Base-by-base conservation (phyloP, 495 filamentous ascomycete species). In the Penicillium crystallinum region DNA sequence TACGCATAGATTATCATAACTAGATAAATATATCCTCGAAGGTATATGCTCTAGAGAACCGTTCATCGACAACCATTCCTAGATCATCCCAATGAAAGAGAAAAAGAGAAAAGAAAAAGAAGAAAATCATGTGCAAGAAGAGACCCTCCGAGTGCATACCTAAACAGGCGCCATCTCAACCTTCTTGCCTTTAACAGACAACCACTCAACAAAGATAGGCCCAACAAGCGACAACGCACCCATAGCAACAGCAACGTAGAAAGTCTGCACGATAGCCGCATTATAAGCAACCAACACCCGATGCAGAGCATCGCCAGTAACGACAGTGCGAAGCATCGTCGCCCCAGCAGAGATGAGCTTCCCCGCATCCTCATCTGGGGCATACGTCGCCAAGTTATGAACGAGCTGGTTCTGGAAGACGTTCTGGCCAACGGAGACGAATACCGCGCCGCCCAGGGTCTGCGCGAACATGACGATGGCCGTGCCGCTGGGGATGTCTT, bases 111-210 rank as follows among this genome's bases (percentile, higher is more conserved):
- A 9, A 30, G 44, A 56, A 35, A 15, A 34, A 7, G 2, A 33
- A 18, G 4, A 35, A 49, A 46, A 50, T 7, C 51, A 53, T 49
- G 51, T 52, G 49, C 45, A 56, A 9, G 43, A 59, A 27, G 56
- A 34, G 29, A 8, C 30, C 33, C 10, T 11, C 4, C 12, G 5
- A 29, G 4, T 4, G 25, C 17, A 31, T 2, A 35, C 41, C 57
- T 42, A 68, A 21, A 75, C 82, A 39, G 77, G 69, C 9, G 67
- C 72, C 59, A 77, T 71, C 63, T 88, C 85, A 46, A 90, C 74
- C 53, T 87, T 87, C 81, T 88, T 91, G 2, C 87, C 89, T 75
- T 91, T 92, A 17, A 96, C 88, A 35, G 79, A 86, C 58, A 79
- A 81, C 91, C 90, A 95, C 68, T 93, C 81, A 8, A 91, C 72